Conservation (phyloP, 208 protist species). For the Leptomonas seymouri region DNA sequence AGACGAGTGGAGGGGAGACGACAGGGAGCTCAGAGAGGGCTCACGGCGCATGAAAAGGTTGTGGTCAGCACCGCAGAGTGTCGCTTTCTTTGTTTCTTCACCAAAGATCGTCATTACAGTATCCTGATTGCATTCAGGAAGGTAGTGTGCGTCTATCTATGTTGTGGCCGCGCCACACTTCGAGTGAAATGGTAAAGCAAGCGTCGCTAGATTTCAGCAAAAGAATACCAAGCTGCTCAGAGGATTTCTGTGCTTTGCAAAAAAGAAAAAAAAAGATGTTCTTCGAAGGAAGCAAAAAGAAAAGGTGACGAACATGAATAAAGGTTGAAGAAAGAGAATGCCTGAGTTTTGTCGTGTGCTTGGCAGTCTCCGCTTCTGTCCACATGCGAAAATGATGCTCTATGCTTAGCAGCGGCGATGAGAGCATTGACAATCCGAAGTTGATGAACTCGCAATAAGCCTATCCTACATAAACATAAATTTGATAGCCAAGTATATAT, state of each 20-base stretch:
- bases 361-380: too few species aligned
- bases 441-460: not conserved
- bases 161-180: too few species aligned
- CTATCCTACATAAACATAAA: too few species aligned
- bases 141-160: too few species aligned
- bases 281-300: slow-evolving; percentile 14
- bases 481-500: too few species aligned
- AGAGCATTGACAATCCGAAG: not conserved
- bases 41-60: not conserved
- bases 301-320: too few species aligned
- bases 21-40: not conserved
- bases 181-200: too few species aligned
- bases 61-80: not conserved
- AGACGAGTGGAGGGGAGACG: not conserved
- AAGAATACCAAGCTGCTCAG: slow-evolving; percentile 7
- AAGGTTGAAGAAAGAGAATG: not conserved
- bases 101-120: too few species aligned
- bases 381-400: not conserved
- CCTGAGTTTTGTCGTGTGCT: not conserved
- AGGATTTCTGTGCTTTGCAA: not conserved
- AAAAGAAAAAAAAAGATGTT: slow-evolving; percentile 23
- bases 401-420: too few species aligned
- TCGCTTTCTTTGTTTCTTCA: not conserved
- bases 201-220: too few species aligned
- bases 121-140: too few species aligned